Percentiles rank a stretch among this genome's conserved stretches.
Evolutionary conservation across 1,139 yeast species (phyloP).

Genomic region (Chernovozyma sophiae-reginae): DNA sequence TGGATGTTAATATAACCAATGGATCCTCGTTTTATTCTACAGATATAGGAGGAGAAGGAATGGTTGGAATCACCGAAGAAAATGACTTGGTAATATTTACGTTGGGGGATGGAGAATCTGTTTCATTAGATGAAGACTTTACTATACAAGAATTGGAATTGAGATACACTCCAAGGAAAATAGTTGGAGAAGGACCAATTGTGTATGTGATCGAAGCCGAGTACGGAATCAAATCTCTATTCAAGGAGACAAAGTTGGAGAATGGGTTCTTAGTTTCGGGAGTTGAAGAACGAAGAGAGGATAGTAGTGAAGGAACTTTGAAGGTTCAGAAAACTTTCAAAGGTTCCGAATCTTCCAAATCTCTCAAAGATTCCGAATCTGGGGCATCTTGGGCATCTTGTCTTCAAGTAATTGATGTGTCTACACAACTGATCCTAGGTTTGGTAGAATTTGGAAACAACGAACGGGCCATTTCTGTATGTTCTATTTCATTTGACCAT

Average conservation of each 20-base stretch:
- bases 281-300: constrained; percentile 8
- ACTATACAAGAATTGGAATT: constrained; percentile 40
- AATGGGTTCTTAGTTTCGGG: neutral
- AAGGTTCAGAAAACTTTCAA: too few species aligned
- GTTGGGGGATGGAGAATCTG: constrained; percentile 34
- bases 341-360: too few species aligned
- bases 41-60: constrained; percentile 58
- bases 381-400: constrained; percentile 26
- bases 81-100: constrained; percentile 54
- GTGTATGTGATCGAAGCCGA: constrained; percentile 48
- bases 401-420: constrained; percentile 46
- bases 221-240: constrained; percentile 32
- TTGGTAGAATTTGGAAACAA: constrained; percentile 36
- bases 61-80: constrained; percentile 57
- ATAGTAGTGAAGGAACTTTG: constrained; percentile 15
- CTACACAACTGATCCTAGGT: constrained; percentile 31
- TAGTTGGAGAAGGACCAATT: constrained; percentile 25
- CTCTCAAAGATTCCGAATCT: constrained; percentile 28
- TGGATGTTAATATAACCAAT: constrained; percentile 22
- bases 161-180: constrained; percentile 50
- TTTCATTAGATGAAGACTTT: constrained; percentile 43
- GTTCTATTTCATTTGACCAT: constrained; percentile 3
- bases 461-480: constrained; percentile 35
- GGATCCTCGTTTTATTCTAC: constrained; percentile 59
- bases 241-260: constrained; percentile 5